Evolutionary conservation across 2,329 filamentous ascomycete species (phyloP).

Genomic region (Didymellaceae sp.): DNA sequence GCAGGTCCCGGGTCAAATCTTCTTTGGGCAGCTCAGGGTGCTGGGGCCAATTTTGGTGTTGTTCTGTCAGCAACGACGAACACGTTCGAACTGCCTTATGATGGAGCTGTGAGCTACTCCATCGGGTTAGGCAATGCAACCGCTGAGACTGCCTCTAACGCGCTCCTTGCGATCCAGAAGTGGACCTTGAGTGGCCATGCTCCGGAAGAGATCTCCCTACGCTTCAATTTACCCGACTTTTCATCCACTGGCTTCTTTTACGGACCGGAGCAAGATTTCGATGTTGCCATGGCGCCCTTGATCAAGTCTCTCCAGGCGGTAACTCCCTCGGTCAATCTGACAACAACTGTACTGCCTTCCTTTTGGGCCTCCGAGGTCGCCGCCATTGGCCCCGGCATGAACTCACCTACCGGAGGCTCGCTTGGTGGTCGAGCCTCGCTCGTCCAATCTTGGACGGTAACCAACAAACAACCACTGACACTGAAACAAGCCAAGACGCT

Average conservation of each 20-base stretch:
- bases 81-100: constrained; percentile 11
- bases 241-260: constrained; percentile 23
- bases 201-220: constrained; percentile 23
- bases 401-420: constrained; percentile 21
- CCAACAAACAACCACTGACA: constrained; percentile 20
- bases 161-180: constrained; percentile 22
- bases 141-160: constrained; percentile 6
- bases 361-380: constrained; percentile 27
- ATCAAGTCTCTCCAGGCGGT: constrained; percentile 14
- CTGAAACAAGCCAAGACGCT: constrained; percentile 21
- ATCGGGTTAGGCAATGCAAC: constrained; percentile 7
- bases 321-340: constrained; percentile 6
- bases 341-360: constrained; percentile 17
- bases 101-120: constrained; percentile 18
- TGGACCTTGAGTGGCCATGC: constrained; percentile 15
- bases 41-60: constrained; percentile 19
- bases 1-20: constrained; percentile 17
- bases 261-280: constrained; percentile 18
- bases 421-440: constrained; percentile 24
- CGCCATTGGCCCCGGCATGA: constrained; percentile 16
- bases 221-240: constrained; percentile 17
- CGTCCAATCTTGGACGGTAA: constrained; percentile 23
- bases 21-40: constrained; percentile 22
- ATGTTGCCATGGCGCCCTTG: constrained; percentile 17
- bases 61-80: constrained; percentile 18